These are phyloP conservation scores for Colletotrichum falcatum DNA, from an alignment of 2,329 filamentous ascomycete species.

Conservation along the genomic window DNA sequence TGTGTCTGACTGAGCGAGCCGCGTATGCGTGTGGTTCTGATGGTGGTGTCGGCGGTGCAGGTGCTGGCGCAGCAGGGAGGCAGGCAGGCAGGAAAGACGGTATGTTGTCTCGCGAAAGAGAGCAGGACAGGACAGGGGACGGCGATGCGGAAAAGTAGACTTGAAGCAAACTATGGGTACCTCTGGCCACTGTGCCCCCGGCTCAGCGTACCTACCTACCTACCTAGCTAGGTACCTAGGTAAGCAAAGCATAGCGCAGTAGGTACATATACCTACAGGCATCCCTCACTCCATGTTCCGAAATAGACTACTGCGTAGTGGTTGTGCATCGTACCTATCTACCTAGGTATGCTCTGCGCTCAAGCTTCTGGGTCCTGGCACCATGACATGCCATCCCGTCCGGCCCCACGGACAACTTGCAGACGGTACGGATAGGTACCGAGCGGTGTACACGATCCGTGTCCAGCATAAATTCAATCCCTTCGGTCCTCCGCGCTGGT, in stretches of 20 bases:
- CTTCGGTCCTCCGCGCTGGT: conserved; percentile 21
- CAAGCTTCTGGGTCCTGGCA: not conserved
- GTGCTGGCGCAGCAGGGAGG: conserved; percentile 3
- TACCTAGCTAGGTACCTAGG: not conserved
- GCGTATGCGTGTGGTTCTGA: conserved; percentile 10
- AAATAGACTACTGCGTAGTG: not conserved
- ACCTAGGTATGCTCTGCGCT: not conserved
- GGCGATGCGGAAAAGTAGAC: conserved; percentile 4
- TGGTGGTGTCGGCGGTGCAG: conserved; percentile 30
- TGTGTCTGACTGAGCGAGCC: conserved; percentile 30
- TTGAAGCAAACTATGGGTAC: conserved; percentile 6
- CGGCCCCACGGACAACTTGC: conserved; percentile 7
- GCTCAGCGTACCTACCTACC: not conserved
- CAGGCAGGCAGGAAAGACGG: conserved; percentile 23
- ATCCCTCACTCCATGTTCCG: not conserved
- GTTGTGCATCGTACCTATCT: no score
- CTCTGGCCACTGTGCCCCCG: not conserved
- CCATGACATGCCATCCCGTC: conserved; percentile 12
- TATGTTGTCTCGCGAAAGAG: conserved; percentile 20
- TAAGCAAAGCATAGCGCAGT: not conserved
- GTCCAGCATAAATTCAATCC: conserved; percentile 2
- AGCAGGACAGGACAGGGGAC: conserved; percentile 7
- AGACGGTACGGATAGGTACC: not conserved
- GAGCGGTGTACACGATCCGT: not conserved
- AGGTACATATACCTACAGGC: not conserved